Percentiles rank a stretch among this genome's conserved stretches.
phyloP scores from a whole-genome alignment of 805 yeast genomes.

The Nakazawaea siamensis region DNA sequence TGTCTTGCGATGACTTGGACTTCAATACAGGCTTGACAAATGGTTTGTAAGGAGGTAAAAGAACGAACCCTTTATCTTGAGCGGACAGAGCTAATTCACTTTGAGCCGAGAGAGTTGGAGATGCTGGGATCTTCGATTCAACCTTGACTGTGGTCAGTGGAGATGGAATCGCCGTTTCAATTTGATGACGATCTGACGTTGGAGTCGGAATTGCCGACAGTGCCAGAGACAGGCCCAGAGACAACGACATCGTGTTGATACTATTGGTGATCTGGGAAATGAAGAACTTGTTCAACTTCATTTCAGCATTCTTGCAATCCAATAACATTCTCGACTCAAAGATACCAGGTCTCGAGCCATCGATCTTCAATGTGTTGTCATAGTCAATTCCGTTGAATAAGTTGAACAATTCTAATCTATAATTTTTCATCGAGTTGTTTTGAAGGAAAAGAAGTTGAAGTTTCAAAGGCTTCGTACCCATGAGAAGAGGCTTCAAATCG shows the following conservation, averaged over 20 bases:
- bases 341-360: slow-evolving; percentile 55
- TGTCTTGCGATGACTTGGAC: slow-evolving; percentile 3
- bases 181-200: slow-evolving; percentile 1
- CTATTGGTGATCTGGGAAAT: slow-evolving; percentile 28
- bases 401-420: slow-evolving; percentile 47
- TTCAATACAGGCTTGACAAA: slow-evolving; percentile 6
- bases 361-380: slow-evolving; percentile 39
- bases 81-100: not conserved
- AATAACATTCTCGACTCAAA: slow-evolving; percentile 48
- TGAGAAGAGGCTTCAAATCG: slow-evolving; percentile 32
- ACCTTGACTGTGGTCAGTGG: not conserved
- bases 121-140: not conserved
- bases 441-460: slow-evolving; percentile 23
- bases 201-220: not conserved
- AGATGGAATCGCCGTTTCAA: too few relatives aligned
- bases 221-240: not conserved
- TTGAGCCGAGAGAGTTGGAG: not conserved
- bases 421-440: slow-evolving; percentile 25
- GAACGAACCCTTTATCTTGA: slow-evolving; percentile 4
- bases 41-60: slow-evolving; percentile 8
- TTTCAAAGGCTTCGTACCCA: slow-evolving; percentile 13
- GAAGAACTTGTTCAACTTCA: slow-evolving; percentile 32
- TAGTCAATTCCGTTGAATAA: slow-evolving; percentile 45
- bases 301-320: slow-evolving; percentile 39
- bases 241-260: slow-evolving; percentile 20